Evolutionary conservation across 1,284 basidiomycete genomes (phyloP), one percentile per base, ranked within the genome.

Genomic region (Trichosporon sp.): DNA sequence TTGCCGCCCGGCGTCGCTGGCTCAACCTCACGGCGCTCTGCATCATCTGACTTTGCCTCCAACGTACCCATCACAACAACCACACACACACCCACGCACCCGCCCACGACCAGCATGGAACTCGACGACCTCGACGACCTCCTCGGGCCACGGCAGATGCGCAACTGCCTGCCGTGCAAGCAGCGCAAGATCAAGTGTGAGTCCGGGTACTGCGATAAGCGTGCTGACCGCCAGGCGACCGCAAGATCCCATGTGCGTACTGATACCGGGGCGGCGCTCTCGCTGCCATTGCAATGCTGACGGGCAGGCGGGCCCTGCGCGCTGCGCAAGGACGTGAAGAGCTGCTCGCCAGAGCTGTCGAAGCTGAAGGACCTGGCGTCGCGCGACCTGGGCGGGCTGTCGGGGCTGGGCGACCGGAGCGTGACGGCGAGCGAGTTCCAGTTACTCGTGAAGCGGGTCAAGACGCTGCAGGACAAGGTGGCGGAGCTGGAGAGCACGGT

Each of bases 131-230:
- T 71, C 21, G 65, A 64, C 12, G 66, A 62, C 56, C 65, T 66
- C 25, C 62, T 69, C 4, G 71, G 68, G 11, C 68, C 71, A 2
- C 67, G 71, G 47, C 72, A 73, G 65, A 67, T 71, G 66, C 70
- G 72, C 62, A 73, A 73, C 67, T 73, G 72, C 47, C 65, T 70
- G 44, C 70, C 72, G 2, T 73, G 72, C 72, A 73, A 73, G 64
- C 67, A 71, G 58, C 70, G 72, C 23, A 73, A 73, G 67, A 73
- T 73, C 65, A 73, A 73, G 34, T 73, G 72, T 71, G 23, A 25
- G 70, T 18, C 15, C 56, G 56, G 56, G 29, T 18, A 18, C 2
- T 35, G n/a, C 25, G 25, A 42, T 15, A 7, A 32, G 7, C 29
- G 47, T 15, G 44, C 66, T 70, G 64, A 69, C 51, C n/a, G 18